A percentile compares a stretch with the other conserved stretches of the same genome.
Conservation (phyloP, 2,329 filamentous ascomycete species). For the Xylaria sp. region DNA sequence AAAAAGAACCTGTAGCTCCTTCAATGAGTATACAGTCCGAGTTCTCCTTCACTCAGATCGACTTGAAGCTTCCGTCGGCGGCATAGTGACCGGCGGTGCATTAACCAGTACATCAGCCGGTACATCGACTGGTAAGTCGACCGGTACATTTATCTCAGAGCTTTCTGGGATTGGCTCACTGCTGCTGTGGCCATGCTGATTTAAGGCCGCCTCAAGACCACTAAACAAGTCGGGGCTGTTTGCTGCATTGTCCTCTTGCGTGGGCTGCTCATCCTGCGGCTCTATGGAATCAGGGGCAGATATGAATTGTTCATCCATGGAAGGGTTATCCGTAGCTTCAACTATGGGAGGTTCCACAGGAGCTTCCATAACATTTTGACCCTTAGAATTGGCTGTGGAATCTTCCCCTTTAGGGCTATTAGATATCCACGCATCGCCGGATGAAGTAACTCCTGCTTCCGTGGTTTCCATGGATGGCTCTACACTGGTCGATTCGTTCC, state of each 20-base stretch:
- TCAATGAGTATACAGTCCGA: background rate
- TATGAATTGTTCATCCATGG: constrained; percentile 38
- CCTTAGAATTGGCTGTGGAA: background rate
- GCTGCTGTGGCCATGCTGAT: constrained; percentile 51
- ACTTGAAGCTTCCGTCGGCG: constrained; percentile 17
- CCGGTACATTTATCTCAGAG: constrained; percentile 14
- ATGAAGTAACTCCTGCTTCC: constrained; percentile 1
- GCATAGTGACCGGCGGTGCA: background rate
- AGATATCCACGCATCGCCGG: background rate
- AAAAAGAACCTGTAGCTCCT: background rate
- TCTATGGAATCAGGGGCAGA: constrained; percentile 32
- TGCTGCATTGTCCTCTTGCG: constrained; percentile 48
- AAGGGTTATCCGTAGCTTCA: constrained; percentile 17
- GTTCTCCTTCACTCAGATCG: constrained; percentile 11
- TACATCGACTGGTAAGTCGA: too few relatives aligned
- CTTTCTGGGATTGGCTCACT: constrained; percentile 36
- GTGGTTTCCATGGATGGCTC: constrained; percentile 20
- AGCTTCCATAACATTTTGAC: background rate
- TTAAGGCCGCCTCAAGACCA: constrained; percentile 59
- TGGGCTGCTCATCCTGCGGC: constrained; percentile 34
- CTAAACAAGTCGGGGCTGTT: constrained; percentile 58
- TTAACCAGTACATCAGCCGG: background rate
- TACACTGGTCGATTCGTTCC: constrained; percentile 1
- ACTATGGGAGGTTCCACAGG: constrained; percentile 1
- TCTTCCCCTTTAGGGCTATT: constrained; percentile 6